Base-by-base conservation (phyloP, 805 yeast genomes). In the Cyberlindnera galapagoensis region DNA sequence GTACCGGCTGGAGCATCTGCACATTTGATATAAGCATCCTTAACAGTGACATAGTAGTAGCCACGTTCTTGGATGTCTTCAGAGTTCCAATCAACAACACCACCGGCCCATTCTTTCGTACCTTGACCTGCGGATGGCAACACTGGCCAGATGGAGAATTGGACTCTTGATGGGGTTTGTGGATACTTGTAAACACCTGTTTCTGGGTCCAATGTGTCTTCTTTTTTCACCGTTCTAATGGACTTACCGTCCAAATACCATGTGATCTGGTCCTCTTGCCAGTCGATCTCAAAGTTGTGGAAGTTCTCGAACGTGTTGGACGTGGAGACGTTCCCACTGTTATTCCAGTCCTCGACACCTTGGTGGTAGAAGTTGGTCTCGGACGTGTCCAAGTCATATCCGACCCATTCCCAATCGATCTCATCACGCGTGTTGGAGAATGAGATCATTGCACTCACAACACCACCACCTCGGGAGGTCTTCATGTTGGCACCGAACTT, bases 391-490 rank as follows among this genome's bases (percentile, higher is more conserved):
- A 83, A 59, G 49, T 81, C 73, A 49, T 71, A 70, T 36, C 97
- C 96, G 42, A 86, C 79, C 44, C 76, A 80, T 64, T 88, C 96
- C 51, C 61, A 77, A 70, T 88, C 97, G 48, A 88, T 71, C 69
- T 88, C 97, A 63, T 88, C 97, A 64, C 81, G 76, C 23, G 80
- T 85, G 52, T 83, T 81, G 6, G 95, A 83, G 58, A 73, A 80
- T 28, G 85, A 59, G 58, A 87, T 85, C 49, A 79, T 74, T 16
- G 94, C 90, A 14, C 92, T 69, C 38, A 87, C 90, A 24, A 88
- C 95, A 67, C 97, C 97, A 7, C 60, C 67, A 18, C 68, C 69
- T 51, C 75, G 82, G 1, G 95, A 81, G 1, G 92, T 65, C 63
- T 80, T 86, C 49, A 87, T 47, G 28, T 63, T 69, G 28, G 81